phyloP scores from a whole-genome alignment of 257 asterid species.

The Nicotiana benthamiana region DNA sequence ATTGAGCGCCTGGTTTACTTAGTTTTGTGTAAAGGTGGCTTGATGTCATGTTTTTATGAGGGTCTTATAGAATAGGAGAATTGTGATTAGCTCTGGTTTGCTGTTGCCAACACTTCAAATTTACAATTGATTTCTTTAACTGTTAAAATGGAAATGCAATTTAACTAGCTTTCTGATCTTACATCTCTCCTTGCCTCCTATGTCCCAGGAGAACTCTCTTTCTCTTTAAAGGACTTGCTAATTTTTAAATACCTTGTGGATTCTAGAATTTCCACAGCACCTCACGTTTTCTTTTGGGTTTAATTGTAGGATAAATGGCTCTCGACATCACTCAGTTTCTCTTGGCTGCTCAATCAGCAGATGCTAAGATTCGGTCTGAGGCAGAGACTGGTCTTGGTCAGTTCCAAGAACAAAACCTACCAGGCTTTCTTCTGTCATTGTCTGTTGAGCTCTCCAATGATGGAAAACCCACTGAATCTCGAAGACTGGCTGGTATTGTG shows the following conservation, averaged over 20 bases:
- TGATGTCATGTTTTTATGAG: not conserved
- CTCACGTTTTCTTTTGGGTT: not conserved
- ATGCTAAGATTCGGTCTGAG: slow-evolving; percentile 60
- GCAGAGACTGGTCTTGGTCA: slow-evolving; percentile 61
- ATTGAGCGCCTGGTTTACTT: not conserved
- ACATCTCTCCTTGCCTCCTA: not conserved
- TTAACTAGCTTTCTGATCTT: not conserved
- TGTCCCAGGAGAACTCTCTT: not conserved
- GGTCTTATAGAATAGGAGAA: not conserved
- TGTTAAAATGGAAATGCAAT: not conserved
- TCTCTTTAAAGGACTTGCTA: not conserved
- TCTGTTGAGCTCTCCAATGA: slow-evolving; percentile 65
- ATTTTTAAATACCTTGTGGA: not conserved
- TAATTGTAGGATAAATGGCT: slow-evolving; percentile 51
- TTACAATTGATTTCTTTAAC: not conserved
- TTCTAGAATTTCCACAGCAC: not conserved
- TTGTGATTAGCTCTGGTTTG: not conserved
- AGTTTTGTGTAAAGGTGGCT: not conserved
- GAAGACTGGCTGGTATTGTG: slow-evolving; percentile 79
- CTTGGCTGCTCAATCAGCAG: slow-evolving; percentile 80
- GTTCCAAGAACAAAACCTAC: slow-evolving; percentile 63
- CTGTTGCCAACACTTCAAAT: not conserved
- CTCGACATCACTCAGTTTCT: slow-evolving; percentile 72
- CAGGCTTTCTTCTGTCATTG: slow-evolving; percentile 59
- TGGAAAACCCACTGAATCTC: slow-evolving; percentile 62